These are phyloP conservation scores for Wickerhamiella spandovensis DNA, from an alignment of 805 yeast genomes.

Conservation along the genomic window DNA sequence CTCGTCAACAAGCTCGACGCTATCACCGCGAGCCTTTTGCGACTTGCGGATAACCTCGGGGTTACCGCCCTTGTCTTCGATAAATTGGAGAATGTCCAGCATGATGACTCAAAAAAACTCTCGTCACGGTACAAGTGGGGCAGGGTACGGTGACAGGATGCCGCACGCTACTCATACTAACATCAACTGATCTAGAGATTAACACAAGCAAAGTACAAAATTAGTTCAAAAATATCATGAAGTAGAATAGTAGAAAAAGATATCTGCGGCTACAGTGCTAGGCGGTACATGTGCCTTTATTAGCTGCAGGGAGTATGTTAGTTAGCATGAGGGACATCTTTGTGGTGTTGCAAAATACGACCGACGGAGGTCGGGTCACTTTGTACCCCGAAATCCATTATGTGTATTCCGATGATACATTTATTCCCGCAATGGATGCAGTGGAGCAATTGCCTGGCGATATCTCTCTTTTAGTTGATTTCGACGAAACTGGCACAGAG, in stretches of 20 bases:
- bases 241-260: no score
- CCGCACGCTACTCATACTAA: no score
- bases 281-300: no score
- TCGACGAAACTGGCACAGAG: slow-evolving; percentile 23
- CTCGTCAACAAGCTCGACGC: slow-evolving; percentile 92
- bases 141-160: no score
- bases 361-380: slow-evolving; percentile 11
- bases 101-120: slow-evolving; percentile 27
- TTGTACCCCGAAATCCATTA: slow-evolving; percentile 28
- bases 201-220: no score
- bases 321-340: slow-evolving; percentile 79
- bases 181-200: no score
- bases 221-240: no score
- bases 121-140: no score
- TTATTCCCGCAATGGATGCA: slow-evolving; percentile 23
- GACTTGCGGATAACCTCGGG: slow-evolving; percentile 80
- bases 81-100: slow-evolving; percentile 87
- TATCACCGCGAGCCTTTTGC: slow-evolving; percentile 86
- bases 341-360: slow-evolving; percentile 14
- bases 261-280: no score
- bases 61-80: slow-evolving; percentile 94
- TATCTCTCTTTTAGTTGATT: slow-evolving; percentile 25
- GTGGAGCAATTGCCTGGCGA: slow-evolving; percentile 22
- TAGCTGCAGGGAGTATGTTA: no score
- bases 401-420: slow-evolving; percentile 26